A percentile compares a stretch with the other conserved stretches of the same genome.
Evolutionary conservation across 2,329 filamentous ascomycete genomes (phyloP).

Genomic region (Magnaporthiopsis rhizophila): DNA sequence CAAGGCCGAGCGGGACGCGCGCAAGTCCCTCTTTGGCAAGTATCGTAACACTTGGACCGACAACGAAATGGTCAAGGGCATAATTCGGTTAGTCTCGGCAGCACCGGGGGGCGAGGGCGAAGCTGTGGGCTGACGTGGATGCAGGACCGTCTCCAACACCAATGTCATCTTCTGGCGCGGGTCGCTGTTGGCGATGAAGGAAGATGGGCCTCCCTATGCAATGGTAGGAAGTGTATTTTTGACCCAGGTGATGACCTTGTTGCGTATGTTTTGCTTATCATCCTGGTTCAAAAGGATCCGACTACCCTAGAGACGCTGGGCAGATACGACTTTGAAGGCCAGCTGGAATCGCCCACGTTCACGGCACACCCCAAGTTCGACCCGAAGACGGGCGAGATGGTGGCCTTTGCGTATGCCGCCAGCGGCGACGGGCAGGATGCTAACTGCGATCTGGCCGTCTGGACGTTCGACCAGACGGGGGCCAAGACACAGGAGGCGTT

Average conservation of each 20-base stretch:
- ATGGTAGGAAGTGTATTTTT: constrained; percentile 19
- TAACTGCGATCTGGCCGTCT: constrained; percentile 34
- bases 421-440: constrained; percentile 35
- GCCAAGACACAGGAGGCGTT: constrained; percentile 37
- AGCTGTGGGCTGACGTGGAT: too few relatives aligned
- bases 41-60: constrained; percentile 52
- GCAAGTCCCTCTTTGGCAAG: constrained; percentile 38
- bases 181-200: constrained; percentile 46
- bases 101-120: too few relatives aligned
- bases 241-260: too few relatives aligned
- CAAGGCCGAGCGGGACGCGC: constrained; percentile 19
- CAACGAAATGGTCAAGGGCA: constrained; percentile 43
- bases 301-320: constrained; percentile 40
- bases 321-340: constrained; percentile 43
- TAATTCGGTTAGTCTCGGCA: constrained; percentile 25
- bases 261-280: too few relatives aligned
- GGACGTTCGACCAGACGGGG: constrained; percentile 34
- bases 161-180: constrained; percentile 53
- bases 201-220: constrained; percentile 43
- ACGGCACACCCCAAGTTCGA: constrained; percentile 47
- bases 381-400: constrained; percentile 41
- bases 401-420: constrained; percentile 42
- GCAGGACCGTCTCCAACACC: constrained; percentile 47
- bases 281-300: constrained; percentile 24
- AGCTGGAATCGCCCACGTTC: constrained; percentile 37